Base-by-base conservation (phyloP, 352 stramenopile genomes). In the Pythium myriotylum region DNA sequence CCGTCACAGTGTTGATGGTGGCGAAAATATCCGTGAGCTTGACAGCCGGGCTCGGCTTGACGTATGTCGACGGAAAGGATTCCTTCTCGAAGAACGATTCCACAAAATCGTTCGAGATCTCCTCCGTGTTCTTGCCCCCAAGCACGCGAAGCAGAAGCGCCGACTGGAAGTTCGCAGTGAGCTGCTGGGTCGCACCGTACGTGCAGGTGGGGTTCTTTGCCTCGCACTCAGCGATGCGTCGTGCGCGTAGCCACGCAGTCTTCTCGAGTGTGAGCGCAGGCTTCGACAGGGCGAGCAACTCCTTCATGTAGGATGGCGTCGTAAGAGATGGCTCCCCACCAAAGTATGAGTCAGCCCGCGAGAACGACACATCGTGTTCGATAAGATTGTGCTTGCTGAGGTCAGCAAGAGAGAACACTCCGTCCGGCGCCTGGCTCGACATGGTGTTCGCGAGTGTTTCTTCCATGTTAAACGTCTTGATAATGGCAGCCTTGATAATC, bases 401-500 rank as follows among this genome's bases (percentile, higher is more conserved):
- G 47, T 86, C 63, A 0, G 76, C 62, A 10, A 92, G 67, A 16
- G 69, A 72, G 56, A 64, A 64, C 37, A 47, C 55, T 24, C 59
- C 29, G 17, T 46, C 40, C 10, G 71, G 62, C 23, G 84, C 59
- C 19, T n/a, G 47, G 29, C 24, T 60, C 17, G 55, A 55, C 39
- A 89, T 70, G 20, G 42, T 68, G 23, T 69, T 45, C 4, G 77
- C 72, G 51, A 86, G 51, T 12, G 46, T 32, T 19, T 58, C 29
- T 20, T 84, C 71, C 2, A 88, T 20, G 62, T 81, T 84, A 64
- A 75, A 85, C 10, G 78, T 62, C 14, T 75, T 24, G 22, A 78
- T 61, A 32, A 88, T 57, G 0, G 39, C 71, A 3, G 68, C 7
- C 20, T 64, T 64, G 12, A 88, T 55, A 1, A 80, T 20, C 13